Conservation (phyloP, 176 grass and related monocot species). For the Aegilops tauschii region DNA sequence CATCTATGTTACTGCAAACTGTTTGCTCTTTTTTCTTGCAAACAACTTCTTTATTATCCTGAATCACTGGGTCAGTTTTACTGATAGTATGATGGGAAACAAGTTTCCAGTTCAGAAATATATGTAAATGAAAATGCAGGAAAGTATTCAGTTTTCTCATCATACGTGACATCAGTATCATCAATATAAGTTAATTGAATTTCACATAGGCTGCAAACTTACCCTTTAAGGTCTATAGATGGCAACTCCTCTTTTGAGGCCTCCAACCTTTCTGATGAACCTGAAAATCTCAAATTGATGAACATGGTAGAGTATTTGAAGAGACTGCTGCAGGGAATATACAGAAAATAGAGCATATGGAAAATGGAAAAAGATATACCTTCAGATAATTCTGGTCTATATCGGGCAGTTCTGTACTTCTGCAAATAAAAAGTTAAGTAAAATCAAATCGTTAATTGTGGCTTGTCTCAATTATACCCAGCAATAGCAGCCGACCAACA, state of each 20-base stretch:
- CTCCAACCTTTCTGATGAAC: slow-evolving; percentile 55
- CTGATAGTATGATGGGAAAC: slow-evolving; percentile 4
- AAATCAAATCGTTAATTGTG: slow-evolving; percentile 25
- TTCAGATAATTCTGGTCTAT: slow-evolving; percentile 92
- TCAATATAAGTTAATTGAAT: not conserved
- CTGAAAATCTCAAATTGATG: slow-evolving; percentile 37
- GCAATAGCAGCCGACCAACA: slow-evolving; percentile 6
- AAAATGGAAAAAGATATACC: slow-evolving; percentile 38
- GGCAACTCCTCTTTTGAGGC: slow-evolving; percentile 58
- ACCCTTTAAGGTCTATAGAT: slow-evolving; percentile 83
- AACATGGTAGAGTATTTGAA: slow-evolving; percentile 10
- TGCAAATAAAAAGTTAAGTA: slow-evolving; percentile 42
- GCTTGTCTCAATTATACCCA: not conserved
- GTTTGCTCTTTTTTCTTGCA: not conserved
- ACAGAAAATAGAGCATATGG: not conserved
- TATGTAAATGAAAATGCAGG: not conserved
- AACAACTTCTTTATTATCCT: not conserved
- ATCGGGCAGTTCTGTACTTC: slow-evolving; percentile 98
- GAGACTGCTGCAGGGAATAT: not conserved
- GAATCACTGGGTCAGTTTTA: not conserved
- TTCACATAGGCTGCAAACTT: slow-evolving; percentile 21
- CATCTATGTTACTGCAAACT: not conserved
- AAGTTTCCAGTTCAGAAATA: not conserved
- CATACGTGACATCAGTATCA: not conserved
- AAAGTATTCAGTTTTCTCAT: not conserved